Conservation (phyloP, 306 rosid genomes). For the Lotus japonicus region DNA sequence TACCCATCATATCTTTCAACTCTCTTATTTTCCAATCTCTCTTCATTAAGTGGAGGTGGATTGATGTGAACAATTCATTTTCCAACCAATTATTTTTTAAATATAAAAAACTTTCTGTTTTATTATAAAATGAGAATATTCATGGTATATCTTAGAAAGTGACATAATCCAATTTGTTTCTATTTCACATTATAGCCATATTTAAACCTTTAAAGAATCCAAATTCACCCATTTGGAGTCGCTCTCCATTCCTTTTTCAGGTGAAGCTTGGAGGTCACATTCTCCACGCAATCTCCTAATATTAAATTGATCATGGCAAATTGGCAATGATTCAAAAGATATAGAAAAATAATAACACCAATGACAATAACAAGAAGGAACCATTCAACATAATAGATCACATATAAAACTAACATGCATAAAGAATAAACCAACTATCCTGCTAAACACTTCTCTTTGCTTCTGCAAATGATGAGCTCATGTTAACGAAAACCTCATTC, state of each 20-base stretch:
- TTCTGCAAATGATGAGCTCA: constrained; percentile 10
- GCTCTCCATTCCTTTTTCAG: constrained; percentile 17
- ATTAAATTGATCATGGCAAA: constrained; percentile 5
- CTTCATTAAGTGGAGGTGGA: no score
- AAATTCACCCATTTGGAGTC: constrained; percentile 31
- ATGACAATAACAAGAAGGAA: constrained; percentile 20
- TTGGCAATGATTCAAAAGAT: neutral
- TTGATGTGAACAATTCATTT: no score
- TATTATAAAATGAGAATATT: neutral
- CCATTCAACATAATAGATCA: constrained; percentile 1
- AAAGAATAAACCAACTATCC: neutral
- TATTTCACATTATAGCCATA: neutral
- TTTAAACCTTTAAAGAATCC: neutral
- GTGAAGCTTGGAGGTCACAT: constrained; percentile 7
- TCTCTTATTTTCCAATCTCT: no score
- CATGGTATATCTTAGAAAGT: neutral
- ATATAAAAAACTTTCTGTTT: neutral
- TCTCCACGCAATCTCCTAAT: constrained; percentile 12
- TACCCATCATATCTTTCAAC: no score
- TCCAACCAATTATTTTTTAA: neutral
- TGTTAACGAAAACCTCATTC: neutral
- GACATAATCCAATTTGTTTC: neutral
- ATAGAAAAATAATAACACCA: neutral
- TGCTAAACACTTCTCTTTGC: neutral
- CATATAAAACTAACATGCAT: neutral